Percentiles rank a stretch among this genome's conserved stretches.
Evolutionary conservation across 306 rosid genomes (phyloP).

Genomic region (Gastrolobium bilobum): DNA sequence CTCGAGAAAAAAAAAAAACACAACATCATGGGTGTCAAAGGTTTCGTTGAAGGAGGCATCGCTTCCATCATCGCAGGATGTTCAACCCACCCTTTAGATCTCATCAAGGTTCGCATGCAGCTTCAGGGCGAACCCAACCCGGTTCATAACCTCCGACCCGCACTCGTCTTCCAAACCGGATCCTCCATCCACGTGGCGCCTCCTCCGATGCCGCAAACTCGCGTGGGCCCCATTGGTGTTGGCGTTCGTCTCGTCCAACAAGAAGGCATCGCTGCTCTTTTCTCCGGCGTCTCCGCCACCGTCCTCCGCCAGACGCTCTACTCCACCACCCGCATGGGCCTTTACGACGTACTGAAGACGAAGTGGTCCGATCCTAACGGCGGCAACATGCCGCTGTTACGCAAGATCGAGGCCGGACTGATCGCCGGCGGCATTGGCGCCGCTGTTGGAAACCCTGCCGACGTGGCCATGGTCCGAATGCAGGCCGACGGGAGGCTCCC

Average conservation of each 20-base stretch:
- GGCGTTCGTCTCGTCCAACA: slow-evolving; percentile 71
- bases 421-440: slow-evolving; percentile 77
- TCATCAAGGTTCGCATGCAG: slow-evolving; percentile 87
- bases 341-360: slow-evolving; percentile 72
- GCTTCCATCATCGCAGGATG: slow-evolving; percentile 83
- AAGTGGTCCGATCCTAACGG: slow-evolving; percentile 70
- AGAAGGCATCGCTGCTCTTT: slow-evolving; percentile 72
- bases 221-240: slow-evolving; percentile 64
- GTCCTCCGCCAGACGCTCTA: slow-evolving; percentile 80
- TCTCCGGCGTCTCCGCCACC: slow-evolving; percentile 84
- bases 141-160: slow-evolving; percentile 61
- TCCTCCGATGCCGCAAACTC: slow-evolving; percentile 31
- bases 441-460: slow-evolving; percentile 78
- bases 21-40: slow-evolving; percentile 69
- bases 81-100: slow-evolving; percentile 78
- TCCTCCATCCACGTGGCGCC: slow-evolving; percentile 50
- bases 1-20: not conserved
- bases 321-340: slow-evolving; percentile 89
- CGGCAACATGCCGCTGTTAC: slow-evolving; percentile 55
- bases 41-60: slow-evolving; percentile 80
- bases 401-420: slow-evolving; percentile 70
- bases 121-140: slow-evolving; percentile 73
- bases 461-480: slow-evolving; percentile 86
- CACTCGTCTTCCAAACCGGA: slow-evolving; percentile 55
- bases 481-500: slow-evolving; percentile 88